Evolutionary conservation across 441 rosid genomes (phyloP).

Genomic region (Viola pubescens): DNA sequence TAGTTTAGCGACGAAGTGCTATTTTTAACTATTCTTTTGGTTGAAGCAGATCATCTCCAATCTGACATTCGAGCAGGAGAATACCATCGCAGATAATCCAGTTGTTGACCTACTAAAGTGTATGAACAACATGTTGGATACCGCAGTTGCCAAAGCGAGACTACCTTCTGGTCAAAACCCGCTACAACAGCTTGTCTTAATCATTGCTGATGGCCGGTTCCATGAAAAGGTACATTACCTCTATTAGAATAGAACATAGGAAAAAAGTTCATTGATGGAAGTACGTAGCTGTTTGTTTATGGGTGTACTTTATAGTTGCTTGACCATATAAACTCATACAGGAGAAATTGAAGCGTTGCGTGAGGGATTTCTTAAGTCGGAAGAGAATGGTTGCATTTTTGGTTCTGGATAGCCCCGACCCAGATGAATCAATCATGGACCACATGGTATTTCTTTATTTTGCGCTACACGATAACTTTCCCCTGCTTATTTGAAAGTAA

Average conservation of each 20-base stretch:
- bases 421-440: constrained; percentile 62
- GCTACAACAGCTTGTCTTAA: constrained; percentile 88
- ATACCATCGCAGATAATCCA: constrained; percentile 74
- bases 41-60: constrained; percentile 68
- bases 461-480: background rate
- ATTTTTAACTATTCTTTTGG: background rate
- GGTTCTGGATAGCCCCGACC: constrained; percentile 53
- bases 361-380: constrained; percentile 64
- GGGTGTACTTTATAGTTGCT: background rate
- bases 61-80: constrained; percentile 86
- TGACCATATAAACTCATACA: constrained; percentile 17
- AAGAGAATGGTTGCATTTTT: constrained; percentile 96
- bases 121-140: constrained; percentile 64
- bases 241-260: background rate
- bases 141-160: constrained; percentile 56
- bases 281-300: no score
- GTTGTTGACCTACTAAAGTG: constrained; percentile 69
- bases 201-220: constrained; percentile 89
- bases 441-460: constrained; percentile 38
- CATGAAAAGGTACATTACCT: constrained; percentile 61
- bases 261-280: no score
- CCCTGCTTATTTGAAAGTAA: background rate
- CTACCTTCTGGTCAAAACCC: constrained; percentile 90
- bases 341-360: constrained; percentile 63
- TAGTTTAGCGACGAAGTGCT: no score